These are phyloP conservation scores for Coemansia sp. DNA, from an alignment of 192 early-diverging fungal genomes.

Conservation along the genomic window DNA sequence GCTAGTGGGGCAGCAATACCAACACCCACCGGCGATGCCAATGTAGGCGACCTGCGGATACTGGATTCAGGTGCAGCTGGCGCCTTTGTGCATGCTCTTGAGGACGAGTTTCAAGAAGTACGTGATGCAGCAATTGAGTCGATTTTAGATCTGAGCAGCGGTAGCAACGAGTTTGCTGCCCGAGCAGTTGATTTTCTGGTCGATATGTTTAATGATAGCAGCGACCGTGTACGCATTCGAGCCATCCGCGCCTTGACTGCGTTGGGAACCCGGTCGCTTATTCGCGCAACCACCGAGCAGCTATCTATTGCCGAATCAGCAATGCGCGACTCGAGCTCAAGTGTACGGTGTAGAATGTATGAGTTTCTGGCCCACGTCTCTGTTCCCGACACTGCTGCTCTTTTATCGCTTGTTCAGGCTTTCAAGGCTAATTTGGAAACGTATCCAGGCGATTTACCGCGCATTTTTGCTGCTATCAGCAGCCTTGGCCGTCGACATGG, in stretches of 20 bases:
- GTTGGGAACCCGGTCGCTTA: constrained; percentile 59
- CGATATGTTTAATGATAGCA: constrained; percentile 98
- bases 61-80: constrained; percentile 84
- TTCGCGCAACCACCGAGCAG: constrained; percentile 70
- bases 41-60: constrained; percentile 54
- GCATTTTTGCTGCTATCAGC: constrained; percentile 65
- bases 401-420: constrained; percentile 52
- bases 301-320: constrained; percentile 68
- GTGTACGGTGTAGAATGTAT: constrained; percentile 71
- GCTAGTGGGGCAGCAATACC: constrained; percentile 43
- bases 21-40: constrained; percentile 60
- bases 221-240: constrained; percentile 77
- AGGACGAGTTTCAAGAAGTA: constrained; percentile 92
- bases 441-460: constrained; percentile 67
- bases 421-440: constrained; percentile 61
- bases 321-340: constrained; percentile 69
- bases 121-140: constrained; percentile 84
- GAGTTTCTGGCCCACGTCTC: constrained; percentile 62
- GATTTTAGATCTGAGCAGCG: constrained; percentile 71
- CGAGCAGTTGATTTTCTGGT: constrained; percentile 80
- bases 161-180: constrained; percentile 66
- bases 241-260: constrained; percentile 71
- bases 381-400: constrained; percentile 11
- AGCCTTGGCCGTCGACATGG: constrained; percentile 65
- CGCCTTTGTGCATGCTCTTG: constrained; percentile 92